Evolutionary conservation across 2,329 filamentous ascomycete species (phyloP), one percentile per base, ranked within the genome.

Genomic region (Zymoseptoria tritici): DNA sequence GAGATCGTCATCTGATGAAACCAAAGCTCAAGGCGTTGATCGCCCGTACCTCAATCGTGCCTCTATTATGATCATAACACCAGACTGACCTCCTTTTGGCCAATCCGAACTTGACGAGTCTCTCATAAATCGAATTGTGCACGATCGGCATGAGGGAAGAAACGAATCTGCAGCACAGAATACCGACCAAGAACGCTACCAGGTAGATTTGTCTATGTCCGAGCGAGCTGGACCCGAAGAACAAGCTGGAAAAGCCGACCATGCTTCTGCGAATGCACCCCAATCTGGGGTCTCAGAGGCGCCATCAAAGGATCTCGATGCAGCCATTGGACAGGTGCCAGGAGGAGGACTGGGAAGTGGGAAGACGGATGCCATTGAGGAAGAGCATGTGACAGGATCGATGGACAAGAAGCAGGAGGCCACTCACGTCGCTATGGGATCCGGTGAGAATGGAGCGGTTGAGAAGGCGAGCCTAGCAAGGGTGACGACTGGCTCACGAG

Each of bases 131-230:
- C 36, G 36, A 46, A 46, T 5, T n/a, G 16, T 46, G 36, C 36
- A 16, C 13, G 13, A 16, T 46, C 36, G 36, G 36, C 36, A 46
- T 46, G 36, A 46, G 36, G 11, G 36, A 46, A 46, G 13, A 46
- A 11, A 16, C 13, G 13, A n/a, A 46, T 13, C 36, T 46, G 11
- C 36, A 46, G 36, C 36, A 46, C 36, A 42, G 13, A 46, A 46
- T 46, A 46, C 16, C 36, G 13, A 46, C 13, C 36, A n/a, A 46
- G 36, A 16, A 16, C 36, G 3, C 36, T 46, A 16, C 36, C 36
- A 46, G 36, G 36, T 46, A 46, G 36, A 46, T 16, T 19, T 61
- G 66, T 68, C 67, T 64, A 70, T 70, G 68, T 71, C 69, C 67
- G 59, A 58, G 50, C 59, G 60, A 53, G 59, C 51, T 60, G 64